These are phyloP conservation scores for Syzygium aromaticum DNA, from an alignment of 345 rosid genomes.

Conservation along the genomic window DNA sequence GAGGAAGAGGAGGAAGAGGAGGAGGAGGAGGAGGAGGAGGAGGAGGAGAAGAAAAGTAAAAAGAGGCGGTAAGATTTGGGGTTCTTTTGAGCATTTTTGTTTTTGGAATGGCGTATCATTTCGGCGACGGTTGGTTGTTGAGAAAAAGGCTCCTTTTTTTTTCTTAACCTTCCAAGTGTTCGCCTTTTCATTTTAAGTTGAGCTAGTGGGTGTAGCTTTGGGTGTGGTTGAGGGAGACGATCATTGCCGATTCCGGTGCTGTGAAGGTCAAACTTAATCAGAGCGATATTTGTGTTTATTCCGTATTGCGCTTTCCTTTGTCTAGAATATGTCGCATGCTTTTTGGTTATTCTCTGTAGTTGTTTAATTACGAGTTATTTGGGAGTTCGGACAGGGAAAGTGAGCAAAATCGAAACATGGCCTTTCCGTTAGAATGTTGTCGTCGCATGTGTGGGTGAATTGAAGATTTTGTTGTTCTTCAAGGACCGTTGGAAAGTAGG, in stretches of 20 bases:
- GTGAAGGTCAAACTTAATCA: neutral
- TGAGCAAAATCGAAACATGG: neutral
- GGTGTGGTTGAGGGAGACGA: neutral
- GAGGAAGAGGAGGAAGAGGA: conserved; percentile 7
- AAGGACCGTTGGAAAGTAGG: neutral
- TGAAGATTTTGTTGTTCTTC: neutral
- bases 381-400: neutral
- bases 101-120: neutral
- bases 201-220: neutral
- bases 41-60: conserved; percentile 7
- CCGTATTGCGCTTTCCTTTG: neutral
- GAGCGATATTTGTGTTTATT: neutral
- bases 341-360: neutral
- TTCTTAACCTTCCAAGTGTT: neutral
- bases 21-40: conserved; percentile 16
- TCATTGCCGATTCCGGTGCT: neutral
- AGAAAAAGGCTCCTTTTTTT: neutral
- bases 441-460: neutral
- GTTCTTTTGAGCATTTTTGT: neutral
- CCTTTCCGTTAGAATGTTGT: neutral
- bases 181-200: neutral
- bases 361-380: neutral
- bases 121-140: neutral
- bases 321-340: neutral
- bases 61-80: conserved; percentile 14